Evolutionary conservation across 768 basidiomycete genomes (phyloP).

Genomic region (Heimioporus sp.): DNA sequence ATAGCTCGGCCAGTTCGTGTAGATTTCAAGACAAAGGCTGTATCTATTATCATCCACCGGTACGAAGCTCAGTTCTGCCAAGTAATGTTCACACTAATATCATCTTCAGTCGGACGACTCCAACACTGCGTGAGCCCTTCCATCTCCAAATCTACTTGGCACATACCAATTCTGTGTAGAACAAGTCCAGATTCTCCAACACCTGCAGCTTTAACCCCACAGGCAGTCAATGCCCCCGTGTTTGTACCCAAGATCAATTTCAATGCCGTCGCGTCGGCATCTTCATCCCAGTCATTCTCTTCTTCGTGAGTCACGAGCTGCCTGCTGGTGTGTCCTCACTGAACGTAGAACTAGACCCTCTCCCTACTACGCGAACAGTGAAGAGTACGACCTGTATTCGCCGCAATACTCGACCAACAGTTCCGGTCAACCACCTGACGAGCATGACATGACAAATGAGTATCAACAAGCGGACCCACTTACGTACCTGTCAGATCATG

Average conservation of each 20-base stretch:
- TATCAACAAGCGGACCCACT: conserved; percentile 22
- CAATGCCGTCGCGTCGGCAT: conserved; percentile 26
- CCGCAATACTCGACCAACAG: conserved; percentile 4
- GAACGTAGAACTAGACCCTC: conserved; percentile 19
- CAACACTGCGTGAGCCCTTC: conserved; percentile 26
- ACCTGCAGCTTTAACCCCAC: conserved; percentile 46
- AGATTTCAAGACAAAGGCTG: conserved; percentile 87
- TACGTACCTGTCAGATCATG: conserved; percentile 21
- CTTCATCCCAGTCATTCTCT: conserved; percentile 28
- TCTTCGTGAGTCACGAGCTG: conserved; percentile 21
- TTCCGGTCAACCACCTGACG: conserved; percentile 11
- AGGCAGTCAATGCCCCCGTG: conserved; percentile 80
- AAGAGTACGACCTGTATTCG: conserved; percentile 39
- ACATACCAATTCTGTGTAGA: conserved; percentile 21
- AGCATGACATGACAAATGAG: conserved; percentile 13
- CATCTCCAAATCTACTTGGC: not conserved
- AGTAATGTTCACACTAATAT: conserved; percentile 12
- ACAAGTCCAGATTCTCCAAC: conserved; percentile 45
- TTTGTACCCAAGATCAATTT: conserved; percentile 75
- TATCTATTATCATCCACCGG: conserved; percentile 76
- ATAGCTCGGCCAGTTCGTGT: conserved; percentile 56
- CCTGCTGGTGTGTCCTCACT: not conserved
- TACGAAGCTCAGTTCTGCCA: conserved; percentile 26
- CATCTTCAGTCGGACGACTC: conserved; percentile 17
- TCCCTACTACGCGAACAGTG: conserved; percentile 31